phyloP scores from a whole-genome alignment of 768 basidiomycete species.

The Termitomyces sp. region DNA sequence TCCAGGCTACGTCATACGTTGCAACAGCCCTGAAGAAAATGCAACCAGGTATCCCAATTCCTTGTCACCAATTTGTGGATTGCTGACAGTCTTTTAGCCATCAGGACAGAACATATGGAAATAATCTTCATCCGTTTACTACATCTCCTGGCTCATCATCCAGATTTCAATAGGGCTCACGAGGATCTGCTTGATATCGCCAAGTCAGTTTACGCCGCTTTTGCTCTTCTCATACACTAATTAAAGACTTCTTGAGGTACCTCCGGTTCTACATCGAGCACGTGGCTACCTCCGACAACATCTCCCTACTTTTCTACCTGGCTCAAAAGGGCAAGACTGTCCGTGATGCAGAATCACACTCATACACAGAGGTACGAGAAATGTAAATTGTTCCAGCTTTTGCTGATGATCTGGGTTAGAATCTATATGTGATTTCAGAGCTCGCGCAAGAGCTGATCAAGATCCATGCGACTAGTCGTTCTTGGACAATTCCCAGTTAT shows the following conservation, averaged over 20 bases:
- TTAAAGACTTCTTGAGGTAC: slow-evolving; percentile 50
- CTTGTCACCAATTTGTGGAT: neutral
- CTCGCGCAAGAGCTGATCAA: slow-evolving; percentile 87
- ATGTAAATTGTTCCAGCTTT: neutral
- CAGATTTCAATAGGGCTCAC: slow-evolving; percentile 72
- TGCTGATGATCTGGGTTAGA: slow-evolving; percentile 42
- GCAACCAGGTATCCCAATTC: slow-evolving; percentile 34
- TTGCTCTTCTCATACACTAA: neutral
- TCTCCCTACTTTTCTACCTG: slow-evolving; percentile 80
- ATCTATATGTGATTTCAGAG: slow-evolving; percentile 85
- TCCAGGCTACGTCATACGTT: slow-evolving; percentile 58
- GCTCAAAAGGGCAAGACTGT: slow-evolving; percentile 85
- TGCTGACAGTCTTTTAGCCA: slow-evolving; percentile 28
- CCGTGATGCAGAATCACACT: slow-evolving; percentile 67
- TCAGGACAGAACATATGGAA: slow-evolving; percentile 70
- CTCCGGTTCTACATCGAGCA: slow-evolving; percentile 84
- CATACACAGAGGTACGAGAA: slow-evolving; percentile 61
- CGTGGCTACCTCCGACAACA: slow-evolving; percentile 74
- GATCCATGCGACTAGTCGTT: slow-evolving; percentile 54
- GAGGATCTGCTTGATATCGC: slow-evolving; percentile 76
- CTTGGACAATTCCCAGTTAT: slow-evolving; percentile 77
- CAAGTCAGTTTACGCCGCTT: slow-evolving; percentile 49
- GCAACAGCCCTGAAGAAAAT: slow-evolving; percentile 43
- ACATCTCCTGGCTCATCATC: slow-evolving; percentile 90
- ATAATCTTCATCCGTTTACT: slow-evolving; percentile 82